Evolutionary conservation across 2,329 filamentous ascomycete genomes (phyloP).

Genomic region (Pseudogymnoascus sp.): DNA sequence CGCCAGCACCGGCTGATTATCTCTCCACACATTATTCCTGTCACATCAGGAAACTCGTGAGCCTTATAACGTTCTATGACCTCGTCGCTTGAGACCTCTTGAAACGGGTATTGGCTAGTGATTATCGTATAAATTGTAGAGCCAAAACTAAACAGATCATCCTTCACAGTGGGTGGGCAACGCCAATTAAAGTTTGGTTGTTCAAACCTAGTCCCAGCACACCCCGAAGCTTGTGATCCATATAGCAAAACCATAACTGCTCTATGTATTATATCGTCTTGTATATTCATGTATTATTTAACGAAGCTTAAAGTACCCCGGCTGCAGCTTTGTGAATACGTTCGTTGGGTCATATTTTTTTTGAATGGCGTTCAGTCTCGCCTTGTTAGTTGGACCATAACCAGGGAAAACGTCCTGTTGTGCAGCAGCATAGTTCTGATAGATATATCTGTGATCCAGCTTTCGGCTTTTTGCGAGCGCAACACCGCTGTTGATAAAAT

Average conservation of each 20-base stretch:
- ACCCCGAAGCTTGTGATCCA: conserved; percentile 20
- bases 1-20: conserved; percentile 29
- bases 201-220: conserved; percentile 21
- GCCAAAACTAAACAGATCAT: conserved; percentile 31
- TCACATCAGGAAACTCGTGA: conserved; percentile 26
- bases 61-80: conserved; percentile 24
- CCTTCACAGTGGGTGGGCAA: conserved; percentile 20
- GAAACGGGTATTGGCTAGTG: conserved; percentile 28
- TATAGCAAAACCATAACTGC: not conserved
- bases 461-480: not conserved
- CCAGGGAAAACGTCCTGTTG: conserved; percentile 30
- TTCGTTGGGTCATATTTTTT: conserved; percentile 24
- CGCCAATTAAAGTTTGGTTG: conserved; percentile 24
- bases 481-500: not conserved
- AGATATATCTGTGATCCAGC: conserved; percentile 20
- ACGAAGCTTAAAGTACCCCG: conserved; percentile 12
- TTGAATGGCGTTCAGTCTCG: conserved; percentile 19
- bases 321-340: conserved; percentile 23
- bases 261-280: not conserved
- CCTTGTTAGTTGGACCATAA: conserved; percentile 31
- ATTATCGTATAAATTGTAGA: conserved; percentile 32
- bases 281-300: not conserved
- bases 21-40: conserved; percentile 22
- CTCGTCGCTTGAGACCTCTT: conserved; percentile 25
- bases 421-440: conserved; percentile 33